Evolutionary conservation across 2,329 filamentous ascomycete genomes (phyloP).

Genomic region (Ilyonectria destructans): DNA sequence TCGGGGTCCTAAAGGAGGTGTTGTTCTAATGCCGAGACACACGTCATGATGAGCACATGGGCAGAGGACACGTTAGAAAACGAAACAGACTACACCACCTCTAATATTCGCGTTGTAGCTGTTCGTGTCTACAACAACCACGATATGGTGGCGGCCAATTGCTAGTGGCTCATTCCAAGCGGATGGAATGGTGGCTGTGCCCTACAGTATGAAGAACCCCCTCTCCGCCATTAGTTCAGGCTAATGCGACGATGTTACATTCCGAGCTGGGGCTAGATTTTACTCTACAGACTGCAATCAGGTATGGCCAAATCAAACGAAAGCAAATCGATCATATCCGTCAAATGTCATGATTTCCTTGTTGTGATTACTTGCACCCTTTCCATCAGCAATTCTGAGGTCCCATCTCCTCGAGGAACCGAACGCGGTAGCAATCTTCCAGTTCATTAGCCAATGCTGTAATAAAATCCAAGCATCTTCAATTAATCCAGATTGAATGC

Average conservation of each 20-base stretch:
- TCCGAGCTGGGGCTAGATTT: conserved; percentile 59
- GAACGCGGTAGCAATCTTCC: too few relatives aligned
- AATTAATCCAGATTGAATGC: too few relatives aligned
- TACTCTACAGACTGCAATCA: too few relatives aligned
- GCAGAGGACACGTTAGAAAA: conserved; percentile 13
- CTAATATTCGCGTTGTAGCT: neutral
- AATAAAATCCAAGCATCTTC: too few relatives aligned
- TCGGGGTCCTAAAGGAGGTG: too few relatives aligned
- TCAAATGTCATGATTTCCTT: too few relatives aligned
- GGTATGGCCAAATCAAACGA: too few relatives aligned
- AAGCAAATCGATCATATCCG: too few relatives aligned
- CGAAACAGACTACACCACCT: conserved; percentile 12
- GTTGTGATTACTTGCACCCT: too few relatives aligned
- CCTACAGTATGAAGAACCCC: conserved; percentile 64
- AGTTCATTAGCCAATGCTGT: too few relatives aligned
- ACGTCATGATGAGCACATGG: conserved; percentile 26
- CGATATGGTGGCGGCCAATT: conserved; percentile 13
- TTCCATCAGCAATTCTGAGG: too few relatives aligned
- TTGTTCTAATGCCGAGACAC: conserved; percentile 6
- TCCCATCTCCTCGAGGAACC: too few relatives aligned
- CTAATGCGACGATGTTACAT: conserved; percentile 62
- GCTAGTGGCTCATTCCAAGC: conserved; percentile 14
- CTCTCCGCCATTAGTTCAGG: conserved; percentile 60
- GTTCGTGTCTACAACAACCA: conserved; percentile 3
- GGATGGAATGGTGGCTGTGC: conserved; percentile 65